Percentiles rank a stretch among this genome's conserved stretches.
Evolutionary conservation across 2,329 filamentous ascomycete species (phyloP).

Genomic region (Corniculantispora saksenae): DNA sequence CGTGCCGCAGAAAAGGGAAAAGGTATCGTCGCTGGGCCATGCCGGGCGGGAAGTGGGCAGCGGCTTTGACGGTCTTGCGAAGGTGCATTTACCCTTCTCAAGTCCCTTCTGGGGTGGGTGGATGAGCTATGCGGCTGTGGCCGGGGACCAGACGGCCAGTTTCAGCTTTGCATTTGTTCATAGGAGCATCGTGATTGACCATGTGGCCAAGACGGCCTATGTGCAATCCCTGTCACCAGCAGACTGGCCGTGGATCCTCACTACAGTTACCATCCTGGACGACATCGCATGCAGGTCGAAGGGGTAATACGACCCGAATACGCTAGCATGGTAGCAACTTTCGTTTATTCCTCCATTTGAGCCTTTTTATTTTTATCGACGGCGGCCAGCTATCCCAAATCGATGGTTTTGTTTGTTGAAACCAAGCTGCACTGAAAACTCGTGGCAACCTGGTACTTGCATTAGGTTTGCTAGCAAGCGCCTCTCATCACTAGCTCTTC

Average conservation of each 20-base stretch:
- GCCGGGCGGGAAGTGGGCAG: too few relatives aligned
- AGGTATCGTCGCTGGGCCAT: neutral
- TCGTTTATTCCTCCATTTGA: neutral
- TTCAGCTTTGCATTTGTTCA: neutral
- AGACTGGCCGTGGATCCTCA: neutral
- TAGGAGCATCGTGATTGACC: neutral
- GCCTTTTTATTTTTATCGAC: neutral
- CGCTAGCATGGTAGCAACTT: neutral
- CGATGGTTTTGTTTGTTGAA: neutral
- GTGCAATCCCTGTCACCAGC: neutral
- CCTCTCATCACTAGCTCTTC: neutral
- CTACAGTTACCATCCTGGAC: neutral
- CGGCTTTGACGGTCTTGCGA: neutral
- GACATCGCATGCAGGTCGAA: neutral
- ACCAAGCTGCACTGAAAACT: neutral
- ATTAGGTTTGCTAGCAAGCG: neutral
- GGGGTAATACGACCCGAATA: neutral
- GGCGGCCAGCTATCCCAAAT: neutral
- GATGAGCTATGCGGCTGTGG: neutral
- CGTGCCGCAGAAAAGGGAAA: neutral
- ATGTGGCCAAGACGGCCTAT: neutral
- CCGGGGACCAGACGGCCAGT: neutral
- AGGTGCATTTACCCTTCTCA: neutral
- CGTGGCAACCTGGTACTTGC: neutral
- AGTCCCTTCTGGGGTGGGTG: neutral